Evolutionary conservation across 2,329 filamentous ascomycete genomes (phyloP), one percentile per base, ranked within the genome.

Genomic region (Leptoxyphium fumago): DNA sequence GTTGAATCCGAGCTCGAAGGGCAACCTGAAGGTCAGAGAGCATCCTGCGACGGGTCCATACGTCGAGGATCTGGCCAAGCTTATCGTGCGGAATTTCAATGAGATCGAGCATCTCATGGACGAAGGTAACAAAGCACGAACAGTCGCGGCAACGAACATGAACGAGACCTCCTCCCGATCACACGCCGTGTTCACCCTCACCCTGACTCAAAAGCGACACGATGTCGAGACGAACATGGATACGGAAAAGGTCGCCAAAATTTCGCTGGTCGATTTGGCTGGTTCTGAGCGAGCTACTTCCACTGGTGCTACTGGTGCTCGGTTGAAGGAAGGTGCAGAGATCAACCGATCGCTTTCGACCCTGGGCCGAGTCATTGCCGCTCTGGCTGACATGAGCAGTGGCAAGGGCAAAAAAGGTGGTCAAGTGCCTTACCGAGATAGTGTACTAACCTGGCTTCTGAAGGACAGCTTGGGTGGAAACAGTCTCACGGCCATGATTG

Each of bases 401-500:
- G 82, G 82, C 14, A 89, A 86, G 62, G 87, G 85, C 65, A 88
- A 87, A 67, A 93, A 78, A 43, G 77, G 75, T 45, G 74, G 72
- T 10, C 78, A 93, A 64, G 91, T 98, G 1, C 93, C 91, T 1
- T 98, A 98, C 61, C 83, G 91, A 74, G 93, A 98, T 69, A 94
- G 86, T 59, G 79, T 98, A 41, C 68, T 98, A 52, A 98, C 91
- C 1, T 98, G 91, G 91, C 69, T 98, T 39, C 66, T 98, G 52
- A 98, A 98, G 61, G 93, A 98, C 62, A 96, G 89, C 3, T 68
- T 98, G 5, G 91, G 91, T 60, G 91, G 91, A 58, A 98, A 98
- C 72, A 96, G 89, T 62, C 89, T 96, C 84, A 98, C 91, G 18
- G 91, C 91, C 47, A 98, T 98, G 93, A 98, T 98, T 71, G 93